phyloP scores from a whole-genome alignment of 257 asterid species.

The Nemophila menziesii region DNA sequence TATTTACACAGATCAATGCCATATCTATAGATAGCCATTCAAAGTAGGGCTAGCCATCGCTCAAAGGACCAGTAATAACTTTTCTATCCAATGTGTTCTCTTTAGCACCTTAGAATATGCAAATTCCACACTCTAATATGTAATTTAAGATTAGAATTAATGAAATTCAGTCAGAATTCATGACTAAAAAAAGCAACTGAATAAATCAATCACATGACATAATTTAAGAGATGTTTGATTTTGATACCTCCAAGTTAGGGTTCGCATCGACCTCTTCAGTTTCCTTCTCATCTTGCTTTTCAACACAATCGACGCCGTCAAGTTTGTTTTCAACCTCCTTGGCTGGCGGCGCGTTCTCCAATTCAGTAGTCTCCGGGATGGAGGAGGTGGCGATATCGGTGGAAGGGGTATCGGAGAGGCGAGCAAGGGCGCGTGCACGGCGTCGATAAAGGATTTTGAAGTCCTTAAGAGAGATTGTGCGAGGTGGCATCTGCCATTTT shows the following conservation, averaged over 20 bases:
- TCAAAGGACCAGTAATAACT: too few species aligned
- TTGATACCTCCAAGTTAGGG: slow-evolving; percentile 12
- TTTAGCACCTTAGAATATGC: too few species aligned
- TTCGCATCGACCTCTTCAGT: neutral
- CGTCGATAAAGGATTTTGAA: slow-evolving; percentile 59
- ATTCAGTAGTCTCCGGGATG: slow-evolving; percentile 15
- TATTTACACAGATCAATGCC: too few species aligned
- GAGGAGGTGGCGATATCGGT: neutral
- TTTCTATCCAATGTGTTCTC: too few species aligned
- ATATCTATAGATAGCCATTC: too few species aligned
- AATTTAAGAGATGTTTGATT: too few species aligned
- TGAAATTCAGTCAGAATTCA: neutral
- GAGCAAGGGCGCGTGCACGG: slow-evolving; percentile 59
- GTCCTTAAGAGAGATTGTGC: slow-evolving; percentile 42
- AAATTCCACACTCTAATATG: too few species aligned
- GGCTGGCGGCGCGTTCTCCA: slow-evolving; percentile 16
- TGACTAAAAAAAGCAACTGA: neutral
- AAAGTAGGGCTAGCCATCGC: too few species aligned
- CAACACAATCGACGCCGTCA: slow-evolving; percentile 14
- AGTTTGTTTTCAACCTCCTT: slow-evolving; percentile 9
- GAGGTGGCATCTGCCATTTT: slow-evolving; percentile 60
- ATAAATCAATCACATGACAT: neutral
- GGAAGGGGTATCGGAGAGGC: slow-evolving; percentile 21
- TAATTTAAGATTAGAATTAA: too few species aligned
- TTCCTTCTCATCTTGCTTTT: neutral